phyloP scores from a whole-genome alignment of 75 land plant genomes.

The Cupressus sempervirens region DNA sequence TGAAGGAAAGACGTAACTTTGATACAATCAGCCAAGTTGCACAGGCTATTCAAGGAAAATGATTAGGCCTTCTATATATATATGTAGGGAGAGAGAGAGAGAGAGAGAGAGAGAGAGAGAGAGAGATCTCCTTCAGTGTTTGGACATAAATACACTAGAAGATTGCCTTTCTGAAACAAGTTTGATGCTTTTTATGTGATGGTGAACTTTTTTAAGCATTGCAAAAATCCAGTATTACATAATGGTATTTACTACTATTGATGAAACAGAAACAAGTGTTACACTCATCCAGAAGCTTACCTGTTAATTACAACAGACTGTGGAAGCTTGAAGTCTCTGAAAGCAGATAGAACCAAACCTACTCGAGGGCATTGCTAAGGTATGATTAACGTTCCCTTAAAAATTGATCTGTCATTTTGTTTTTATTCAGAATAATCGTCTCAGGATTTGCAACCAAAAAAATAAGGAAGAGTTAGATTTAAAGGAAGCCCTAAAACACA shows the following conservation, averaged over 20 bases:
- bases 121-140: neutral
- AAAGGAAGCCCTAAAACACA: neutral
- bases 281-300: too few relatives aligned
- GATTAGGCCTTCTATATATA: neutral
- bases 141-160: neutral
- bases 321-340: neutral
- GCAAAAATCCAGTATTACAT: neutral
- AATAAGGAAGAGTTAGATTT: neutral
- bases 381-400: neutral
- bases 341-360: neutral
- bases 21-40: slow-evolving; percentile 50
- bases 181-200: neutral
- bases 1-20: slow-evolving; percentile 60
- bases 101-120: too few relatives aligned
- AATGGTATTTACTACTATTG: neutral
- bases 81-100: too few relatives aligned
- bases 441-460: neutral
- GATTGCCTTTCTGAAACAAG: neutral
- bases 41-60: slow-evolving; percentile 19
- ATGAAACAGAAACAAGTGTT: too few relatives aligned
- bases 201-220: neutral
- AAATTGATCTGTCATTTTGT: neutral
- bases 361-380: neutral
- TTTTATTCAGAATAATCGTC: neutral
- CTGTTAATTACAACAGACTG: too few relatives aligned